Conservation (phyloP, 1,139 yeast genomes). For the Zygosaccharomyces pseudobailii region DNA sequence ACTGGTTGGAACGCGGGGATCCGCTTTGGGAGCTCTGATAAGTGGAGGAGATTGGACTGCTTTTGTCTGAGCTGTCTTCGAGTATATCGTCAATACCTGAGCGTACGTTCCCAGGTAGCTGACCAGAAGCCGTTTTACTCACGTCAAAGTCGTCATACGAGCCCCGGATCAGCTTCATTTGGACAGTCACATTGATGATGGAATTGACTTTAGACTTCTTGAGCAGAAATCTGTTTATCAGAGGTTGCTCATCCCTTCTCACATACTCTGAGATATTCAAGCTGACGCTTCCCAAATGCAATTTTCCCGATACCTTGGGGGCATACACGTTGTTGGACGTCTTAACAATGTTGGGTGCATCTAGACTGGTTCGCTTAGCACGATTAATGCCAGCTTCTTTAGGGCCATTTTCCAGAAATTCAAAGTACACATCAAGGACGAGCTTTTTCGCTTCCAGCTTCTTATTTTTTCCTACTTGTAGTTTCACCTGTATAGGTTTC, state of each 20-base stretch:
- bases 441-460: slow-evolving; percentile 36
- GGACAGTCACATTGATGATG: slow-evolving; percentile 51
- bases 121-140: slow-evolving; percentile 18
- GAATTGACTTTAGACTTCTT: slow-evolving; percentile 80
- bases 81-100: slow-evolving; percentile 23
- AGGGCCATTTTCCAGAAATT: slow-evolving; percentile 17
- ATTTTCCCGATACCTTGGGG: slow-evolving; percentile 35
- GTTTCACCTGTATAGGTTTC: slow-evolving; percentile 37
- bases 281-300: slow-evolving; percentile 57
- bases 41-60: slow-evolving; percentile 16
- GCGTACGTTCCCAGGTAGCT: slow-evolving; percentile 21
- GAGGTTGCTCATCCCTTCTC: slow-evolving; percentile 46
- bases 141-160: slow-evolving; percentile 29
- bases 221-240: slow-evolving; percentile 58
- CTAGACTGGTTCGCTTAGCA: slow-evolving; percentile 5
- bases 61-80: slow-evolving; percentile 16
- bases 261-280: slow-evolving; percentile 72
- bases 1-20: slow-evolving; percentile 9
- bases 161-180: slow-evolving; percentile 45
- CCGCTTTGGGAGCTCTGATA: slow-evolving; percentile 6
- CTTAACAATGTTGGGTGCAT: slow-evolving; percentile 2
- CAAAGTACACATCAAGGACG: slow-evolving; percentile 37
- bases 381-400: slow-evolving; percentile 4
- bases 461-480: slow-evolving; percentile 38
- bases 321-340: slow-evolving; percentile 15